A percentile compares a stretch with the other conserved stretches of the same genome.
These are phyloP conservation scores for Ophiostoma ips DNA, from an alignment of 2,329 filamentous ascomycete species.

Conservation along the genomic window DNA sequence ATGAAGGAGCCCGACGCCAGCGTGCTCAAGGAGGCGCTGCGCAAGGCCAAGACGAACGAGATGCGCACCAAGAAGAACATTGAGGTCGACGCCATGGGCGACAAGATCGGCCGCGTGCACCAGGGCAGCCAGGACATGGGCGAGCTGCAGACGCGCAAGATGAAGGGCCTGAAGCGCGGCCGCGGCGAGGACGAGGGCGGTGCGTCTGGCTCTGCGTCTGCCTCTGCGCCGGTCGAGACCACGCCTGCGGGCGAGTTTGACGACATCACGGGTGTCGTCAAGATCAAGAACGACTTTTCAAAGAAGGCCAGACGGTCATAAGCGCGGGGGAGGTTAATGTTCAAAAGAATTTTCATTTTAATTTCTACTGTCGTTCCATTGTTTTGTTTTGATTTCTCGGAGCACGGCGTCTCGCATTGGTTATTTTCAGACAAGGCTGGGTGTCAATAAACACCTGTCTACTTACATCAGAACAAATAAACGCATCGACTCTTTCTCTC, in stretches of 20 bases:
- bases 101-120: slow-evolving; percentile 92
- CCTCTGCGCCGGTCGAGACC: neutral
- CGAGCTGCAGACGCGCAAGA: slow-evolving; percentile 88
- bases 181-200: slow-evolving; percentile 37
- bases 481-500: neutral
- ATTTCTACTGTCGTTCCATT: neutral
- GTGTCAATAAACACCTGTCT: neutral
- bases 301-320: slow-evolving; percentile 24
- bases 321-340: neutral
- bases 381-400: too few relatives aligned
- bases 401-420: slow-evolving; percentile 7
- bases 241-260: slow-evolving; percentile 3
- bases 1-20: slow-evolving; percentile 63
- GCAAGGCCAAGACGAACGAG: slow-evolving; percentile 62
- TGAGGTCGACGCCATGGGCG: slow-evolving; percentile 76
- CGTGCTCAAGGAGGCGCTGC: slow-evolving; percentile 80
- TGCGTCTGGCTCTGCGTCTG: neutral
- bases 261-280: slow-evolving; percentile 6
- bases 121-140: slow-evolving; percentile 78
- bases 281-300: slow-evolving; percentile 18
- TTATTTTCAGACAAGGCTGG: neutral
- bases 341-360: neutral
- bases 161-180: slow-evolving; percentile 92
- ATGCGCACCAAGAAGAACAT: slow-evolving; percentile 94
- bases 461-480: neutral